Conservation (phyloP, 2,329 filamentous ascomycete species). For the Trichoderma sp. region DNA sequence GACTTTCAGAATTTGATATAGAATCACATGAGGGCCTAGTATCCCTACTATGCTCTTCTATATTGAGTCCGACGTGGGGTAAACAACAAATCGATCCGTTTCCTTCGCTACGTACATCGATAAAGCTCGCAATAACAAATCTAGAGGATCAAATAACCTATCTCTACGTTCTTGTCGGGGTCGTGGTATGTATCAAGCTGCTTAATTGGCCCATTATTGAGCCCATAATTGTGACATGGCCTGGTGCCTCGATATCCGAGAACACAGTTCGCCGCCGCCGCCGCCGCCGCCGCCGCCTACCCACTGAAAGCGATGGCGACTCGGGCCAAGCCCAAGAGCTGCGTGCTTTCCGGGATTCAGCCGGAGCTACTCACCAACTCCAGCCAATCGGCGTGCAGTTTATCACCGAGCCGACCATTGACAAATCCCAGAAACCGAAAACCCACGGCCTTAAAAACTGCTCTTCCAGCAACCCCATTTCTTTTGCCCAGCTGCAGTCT, state of each 20-base stretch:
- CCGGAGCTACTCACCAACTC: slow-evolving; percentile 22
- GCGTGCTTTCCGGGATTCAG: slow-evolving; percentile 8
- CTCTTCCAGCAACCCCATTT: slow-evolving; percentile 31
- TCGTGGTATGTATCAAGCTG: background rate
- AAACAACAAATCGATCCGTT: background rate
- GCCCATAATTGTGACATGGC: slow-evolving; percentile 1
- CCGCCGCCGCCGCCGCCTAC: background rate
- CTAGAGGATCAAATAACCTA: background rate
- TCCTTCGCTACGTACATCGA: background rate
- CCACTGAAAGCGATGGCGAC: background rate
- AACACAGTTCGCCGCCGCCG: background rate
- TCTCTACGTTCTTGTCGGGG: no score
- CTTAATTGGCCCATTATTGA: background rate
- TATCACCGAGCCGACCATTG: slow-evolving; percentile 46
- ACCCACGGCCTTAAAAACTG: slow-evolving; percentile 9
- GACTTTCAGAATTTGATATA: background rate
- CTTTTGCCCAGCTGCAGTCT: slow-evolving; percentile 32
- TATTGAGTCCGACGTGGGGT: background rate
- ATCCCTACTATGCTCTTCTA: slow-evolving; percentile 51
- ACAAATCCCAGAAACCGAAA: slow-evolving; percentile 39
- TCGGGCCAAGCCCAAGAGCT: background rate
- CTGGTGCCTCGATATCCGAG: slow-evolving; percentile 24
- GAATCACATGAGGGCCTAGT: slow-evolving; percentile 45
- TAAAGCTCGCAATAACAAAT: background rate
- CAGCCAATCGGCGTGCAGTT: slow-evolving; percentile 41